A percentile compares a stretch with the other conserved stretches of the same genome.
Evolutionary conservation across 306 rosid genomes (phyloP).

Genomic region (Neltuma alba): DNA sequence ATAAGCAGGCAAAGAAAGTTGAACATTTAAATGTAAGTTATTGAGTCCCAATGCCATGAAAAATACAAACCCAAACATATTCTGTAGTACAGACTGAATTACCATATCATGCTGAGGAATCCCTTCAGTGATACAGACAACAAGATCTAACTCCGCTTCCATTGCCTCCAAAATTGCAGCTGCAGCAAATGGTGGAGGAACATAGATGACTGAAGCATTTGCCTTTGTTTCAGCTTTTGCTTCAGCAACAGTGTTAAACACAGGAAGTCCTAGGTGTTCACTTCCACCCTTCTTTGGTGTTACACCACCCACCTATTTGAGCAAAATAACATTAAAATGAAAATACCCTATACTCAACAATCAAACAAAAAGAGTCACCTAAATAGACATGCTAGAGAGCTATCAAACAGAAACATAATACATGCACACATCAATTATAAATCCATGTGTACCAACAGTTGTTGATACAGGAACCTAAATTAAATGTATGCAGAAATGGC

Average conservation of each 20-base stretch:
- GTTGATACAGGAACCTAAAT: not conserved
- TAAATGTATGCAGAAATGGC: not conserved
- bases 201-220: conserved; percentile 89
- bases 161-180: conserved; percentile 88
- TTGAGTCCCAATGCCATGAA: not conserved
- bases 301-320: conserved; percentile 84
- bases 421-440: not conserved
- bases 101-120: conserved; percentile 99
- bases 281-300: conserved; percentile 99
- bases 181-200: conserved; percentile 98
- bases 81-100: not conserved
- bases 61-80: not conserved
- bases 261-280: conserved; percentile 96
- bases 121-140: conserved; percentile 97
- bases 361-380: not conserved
- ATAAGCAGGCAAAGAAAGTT: not conserved
- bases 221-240: conserved; percentile 98
- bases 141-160: conserved; percentile 97
- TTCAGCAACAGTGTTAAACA: conserved; percentile 89
- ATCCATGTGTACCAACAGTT: not conserved
- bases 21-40: not conserved
- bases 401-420: not conserved
- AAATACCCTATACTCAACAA: not conserved
- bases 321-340: not conserved
- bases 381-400: not conserved